These are phyloP conservation scores for Amanita inopinata DNA, from an alignment of 768 basidiomycete species.

Conservation along the genomic window DNA sequence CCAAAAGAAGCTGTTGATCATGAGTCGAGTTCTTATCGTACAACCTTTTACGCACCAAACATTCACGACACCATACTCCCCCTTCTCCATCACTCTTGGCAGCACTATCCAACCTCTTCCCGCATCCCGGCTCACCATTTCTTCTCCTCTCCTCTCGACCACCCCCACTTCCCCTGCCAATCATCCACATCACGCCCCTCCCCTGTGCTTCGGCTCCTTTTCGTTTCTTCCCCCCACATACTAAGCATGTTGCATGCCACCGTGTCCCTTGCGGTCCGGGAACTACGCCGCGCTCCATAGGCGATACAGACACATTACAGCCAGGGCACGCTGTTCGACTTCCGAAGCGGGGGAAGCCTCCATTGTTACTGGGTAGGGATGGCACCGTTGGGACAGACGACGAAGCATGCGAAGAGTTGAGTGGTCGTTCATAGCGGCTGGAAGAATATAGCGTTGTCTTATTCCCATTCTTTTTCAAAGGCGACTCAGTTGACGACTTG, in stretches of 20 bases:
- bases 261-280: constrained; percentile 74
- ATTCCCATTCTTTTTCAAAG: neutral
- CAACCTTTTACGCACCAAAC: constrained; percentile 58
- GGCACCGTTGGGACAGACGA: constrained; percentile 18
- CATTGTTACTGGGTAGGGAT: constrained; percentile 19
- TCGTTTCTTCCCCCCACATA: constrained; percentile 68
- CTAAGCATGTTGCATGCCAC: constrained; percentile 72
- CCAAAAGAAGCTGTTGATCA: neutral
- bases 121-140: constrained; percentile 65
- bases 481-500: neutral
- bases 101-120: constrained; percentile 75
- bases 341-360: constrained; percentile 46
- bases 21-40: neutral
- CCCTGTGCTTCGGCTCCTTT: constrained; percentile 11
- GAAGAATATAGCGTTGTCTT: constrained; percentile 14
- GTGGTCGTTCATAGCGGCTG: constrained; percentile 20
- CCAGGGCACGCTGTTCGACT: constrained; percentile 60
- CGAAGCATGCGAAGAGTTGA: constrained; percentile 11
- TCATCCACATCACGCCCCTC: constrained; percentile 21
- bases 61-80: constrained; percentile 78
- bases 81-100: constrained; percentile 66
- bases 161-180: constrained; percentile 21
- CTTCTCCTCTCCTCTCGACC: constrained; percentile 27
- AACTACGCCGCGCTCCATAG: constrained; percentile 81
- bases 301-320: constrained; percentile 62